Evolutionary conservation across 2,329 filamentous ascomycete species (phyloP), one percentile per base, ranked within the genome.

Genomic region (Zymoseptoria brevis): DNA sequence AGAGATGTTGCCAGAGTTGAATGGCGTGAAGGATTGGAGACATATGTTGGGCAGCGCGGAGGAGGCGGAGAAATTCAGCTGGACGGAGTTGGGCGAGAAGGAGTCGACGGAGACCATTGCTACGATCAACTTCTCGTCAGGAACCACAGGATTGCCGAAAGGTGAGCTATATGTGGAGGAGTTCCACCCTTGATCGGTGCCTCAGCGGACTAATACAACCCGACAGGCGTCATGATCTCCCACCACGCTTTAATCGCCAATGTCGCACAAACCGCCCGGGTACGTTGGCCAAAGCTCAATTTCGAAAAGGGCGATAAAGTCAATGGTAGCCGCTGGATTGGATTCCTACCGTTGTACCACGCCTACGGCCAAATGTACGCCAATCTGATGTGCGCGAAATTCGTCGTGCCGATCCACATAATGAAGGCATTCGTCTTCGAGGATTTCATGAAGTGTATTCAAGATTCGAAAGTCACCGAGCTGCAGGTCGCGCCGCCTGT

Each of bases 91-190:
- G 29, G 83, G 84, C 65, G 69, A 70, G 0, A 58, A 72, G 1
- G 73, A 75, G 52, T 73, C 87, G 51, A 75, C 77, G 4, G 69
- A 76, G 9, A 79, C 75, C 56, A 66, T 78, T 9, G 71, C 77
- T 74, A 63, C 74, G 75, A 90, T 94, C 78, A 93, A 93, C 77
- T 94, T 94, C 77, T 93, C 88, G 4, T 92, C 88, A 2, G 89
- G 89, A 30, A 94, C 89, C 1, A 93, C 89, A 0, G 89, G 89
- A 22, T 79, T 86, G 65, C 89, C 89, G 61, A 93, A 93, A 76
- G 89, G 89, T n/a, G 78, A 77, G 64, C 76, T 73, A 8, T 8
- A 29, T 29, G 26, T 8, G 74, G 71, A 13, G 76, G 76, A 1
- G 77, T 76, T 0, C 78, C 76, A 1, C 75, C 35, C 35, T 16